These are phyloP conservation scores for Exophiala aquamarina DNA, from an alignment of 2,329 filamentous ascomycete genomes.

Conservation along the genomic window DNA sequence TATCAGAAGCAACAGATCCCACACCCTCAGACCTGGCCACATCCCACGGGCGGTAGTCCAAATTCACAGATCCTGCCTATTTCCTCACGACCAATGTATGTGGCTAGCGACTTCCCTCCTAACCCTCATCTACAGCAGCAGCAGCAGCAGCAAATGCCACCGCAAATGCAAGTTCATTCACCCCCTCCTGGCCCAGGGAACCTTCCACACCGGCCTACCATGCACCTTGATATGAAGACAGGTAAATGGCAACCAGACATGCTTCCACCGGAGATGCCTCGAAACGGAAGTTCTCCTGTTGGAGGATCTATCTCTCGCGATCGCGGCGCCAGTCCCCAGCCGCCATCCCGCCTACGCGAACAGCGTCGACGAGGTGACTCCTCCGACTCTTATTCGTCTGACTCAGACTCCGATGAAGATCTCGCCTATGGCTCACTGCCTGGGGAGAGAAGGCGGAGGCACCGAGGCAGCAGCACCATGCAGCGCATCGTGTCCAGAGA, in stretches of 20 bases:
- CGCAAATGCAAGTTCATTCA: not conserved
- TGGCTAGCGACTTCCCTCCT: not conserved
- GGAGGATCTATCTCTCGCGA: not conserved
- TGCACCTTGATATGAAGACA: slow-evolving; percentile 17
- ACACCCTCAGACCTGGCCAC: slow-evolving; percentile 1
- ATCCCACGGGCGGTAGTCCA: not conserved
- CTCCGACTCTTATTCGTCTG: not conserved
- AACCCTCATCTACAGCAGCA: not conserved
- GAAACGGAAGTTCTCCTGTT: not conserved
- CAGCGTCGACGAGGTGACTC: not conserved
- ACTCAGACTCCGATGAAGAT: not conserved
- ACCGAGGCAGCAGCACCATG: not conserved
- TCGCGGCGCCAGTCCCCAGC: not conserved
- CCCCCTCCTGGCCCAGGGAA: slow-evolving; percentile 7
- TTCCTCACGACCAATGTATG: not conserved
- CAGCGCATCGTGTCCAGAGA: not conserved
- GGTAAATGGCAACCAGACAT: slow-evolving; percentile 13
- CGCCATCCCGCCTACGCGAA: not conserved
- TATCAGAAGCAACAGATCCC: not conserved
- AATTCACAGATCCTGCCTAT: no score
- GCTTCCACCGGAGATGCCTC: slow-evolving; percentile 14
- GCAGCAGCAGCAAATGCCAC: not conserved
- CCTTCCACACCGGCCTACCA: slow-evolving; percentile 4
- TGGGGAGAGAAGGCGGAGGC: not conserved
- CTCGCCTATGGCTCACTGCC: not conserved